Evolutionary conservation across 176 grass and related monocot species (phyloP).

Genomic region (Phragmites australis): DNA sequence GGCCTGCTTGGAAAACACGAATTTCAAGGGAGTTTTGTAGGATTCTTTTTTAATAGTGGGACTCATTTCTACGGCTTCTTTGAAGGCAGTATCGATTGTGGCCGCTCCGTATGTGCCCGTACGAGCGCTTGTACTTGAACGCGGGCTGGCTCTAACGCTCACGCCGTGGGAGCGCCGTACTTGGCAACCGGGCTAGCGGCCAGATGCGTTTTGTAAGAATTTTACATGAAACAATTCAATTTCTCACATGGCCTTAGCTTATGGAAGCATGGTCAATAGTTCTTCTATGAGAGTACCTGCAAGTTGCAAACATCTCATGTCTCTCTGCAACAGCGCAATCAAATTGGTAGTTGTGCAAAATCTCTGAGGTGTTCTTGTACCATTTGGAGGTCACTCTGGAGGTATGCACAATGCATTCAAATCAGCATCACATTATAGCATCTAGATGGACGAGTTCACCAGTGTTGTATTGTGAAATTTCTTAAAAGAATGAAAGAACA

Average conservation of each 20-base stretch:
- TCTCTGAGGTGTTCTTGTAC: not conserved
- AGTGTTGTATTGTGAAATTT: not conserved
- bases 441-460: not conserved
- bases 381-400: conserved; percentile 67
- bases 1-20: no score
- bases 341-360: not conserved
- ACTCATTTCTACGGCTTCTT: no score
- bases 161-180: no score
- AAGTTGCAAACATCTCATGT: not conserved
- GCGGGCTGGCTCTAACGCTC: no score
- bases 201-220: no score
- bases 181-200: no score
- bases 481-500: not conserved
- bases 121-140: no score
- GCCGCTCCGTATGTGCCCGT: no score
- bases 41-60: no score
- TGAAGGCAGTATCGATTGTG: no score
- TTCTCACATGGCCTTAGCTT: not conserved
- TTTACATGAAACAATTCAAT: no score
- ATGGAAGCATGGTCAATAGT: not conserved
- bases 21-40: no score
- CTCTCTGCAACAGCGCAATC: not conserved
- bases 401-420: conserved; percentile 29
- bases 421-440: not conserved
- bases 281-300: not conserved